A percentile compares a stretch with the other conserved stretches of the same genome.
Conservation (phyloP, 2,329 filamentous ascomycete genomes). For the Trichoderma koningiopsis region DNA sequence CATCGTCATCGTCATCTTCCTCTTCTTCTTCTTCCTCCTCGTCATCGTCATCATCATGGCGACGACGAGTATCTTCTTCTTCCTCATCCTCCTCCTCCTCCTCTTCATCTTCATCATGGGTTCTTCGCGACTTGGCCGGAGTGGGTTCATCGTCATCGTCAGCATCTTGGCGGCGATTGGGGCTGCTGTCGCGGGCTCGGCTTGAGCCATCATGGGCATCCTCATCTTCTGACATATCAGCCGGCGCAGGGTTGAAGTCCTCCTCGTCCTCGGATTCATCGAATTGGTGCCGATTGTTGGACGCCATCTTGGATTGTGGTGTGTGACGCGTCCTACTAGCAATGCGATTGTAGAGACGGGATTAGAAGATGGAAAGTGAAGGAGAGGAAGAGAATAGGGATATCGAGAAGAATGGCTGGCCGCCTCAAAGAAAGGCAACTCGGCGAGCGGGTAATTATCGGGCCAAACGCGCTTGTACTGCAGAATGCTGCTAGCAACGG, state of each 20-base stretch:
- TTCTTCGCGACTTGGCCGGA: constrained; percentile 26
- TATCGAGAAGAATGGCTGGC: constrained; percentile 8
- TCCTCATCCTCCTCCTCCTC: constrained; percentile 44
- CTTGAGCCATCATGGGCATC: constrained; percentile 41
- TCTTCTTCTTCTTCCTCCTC: constrained; percentile 50
- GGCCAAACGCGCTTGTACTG: constrained; percentile 21
- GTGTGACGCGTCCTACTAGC: constrained; percentile 16
- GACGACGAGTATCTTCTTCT: constrained; percentile 37
- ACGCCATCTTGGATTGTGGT: constrained; percentile 46
- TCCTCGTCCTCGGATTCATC: constrained; percentile 76
- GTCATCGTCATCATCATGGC: constrained; percentile 37
- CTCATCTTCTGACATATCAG: constrained; percentile 68
- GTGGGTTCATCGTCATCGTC: constrained; percentile 39
- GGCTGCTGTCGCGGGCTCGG: constrained; percentile 43
- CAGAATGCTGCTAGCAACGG: background rate
- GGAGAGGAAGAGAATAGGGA: constrained; percentile 1
- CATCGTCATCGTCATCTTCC: constrained; percentile 65
- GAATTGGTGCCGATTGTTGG: constrained; percentile 51
- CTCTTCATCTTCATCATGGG: constrained; percentile 40
- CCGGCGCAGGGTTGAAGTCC: constrained; percentile 84
- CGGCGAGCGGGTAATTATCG: constrained; percentile 27
- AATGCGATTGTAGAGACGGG: constrained; percentile 12
- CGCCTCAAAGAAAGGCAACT: constrained; percentile 21
- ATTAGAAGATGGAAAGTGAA: background rate
- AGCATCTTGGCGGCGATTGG: constrained; percentile 28